Evolutionary conservation across 1,284 basidiomycete genomes (phyloP), one percentile per base, ranked within the genome.

Genomic region (Mycena citricolor): DNA sequence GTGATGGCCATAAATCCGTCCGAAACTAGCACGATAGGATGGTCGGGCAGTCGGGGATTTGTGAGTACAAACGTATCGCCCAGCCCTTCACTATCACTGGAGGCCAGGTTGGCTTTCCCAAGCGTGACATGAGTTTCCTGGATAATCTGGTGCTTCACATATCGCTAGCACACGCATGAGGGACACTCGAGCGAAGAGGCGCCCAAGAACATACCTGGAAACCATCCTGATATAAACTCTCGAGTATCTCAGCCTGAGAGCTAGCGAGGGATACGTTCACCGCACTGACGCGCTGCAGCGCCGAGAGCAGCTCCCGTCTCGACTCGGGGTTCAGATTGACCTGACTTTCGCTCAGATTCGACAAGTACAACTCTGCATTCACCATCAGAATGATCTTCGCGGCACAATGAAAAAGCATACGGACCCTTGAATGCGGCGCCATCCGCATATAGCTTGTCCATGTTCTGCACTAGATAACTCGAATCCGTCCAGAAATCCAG

Each of bases 51-150:
- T 2, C 50, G 46, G 14, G 50, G 50, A 30, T 52, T 52, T 16
- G 50, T 52, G 19, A 52, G 36, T 22, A 52, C 46, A 30, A 52
- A 52, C 4, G 50, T 42, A 19, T 52, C 50, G 6, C 50, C 50
- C 4, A 52, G 46, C 4, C 50, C 50, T 34, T 44, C 46, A 32
- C 42, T 26, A 8, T 17, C 11, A 14, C 36, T 25, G 11, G 25
- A 16, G 23, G 10, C 29, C 21, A 52, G 46, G 32, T 52, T 49
- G 25, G 46, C 42, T 20, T 37, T 38, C 32, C 50, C 50, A 14
- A 52, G 42, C 13, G 46, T 40, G 20, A 52, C 46, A 32, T 52
- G 50, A 23, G 43, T 16, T 31, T 52, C 50, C 29, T 52, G 50
- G 20, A 52, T 52, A 11, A 52, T 48, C 26, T 52, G 43, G 39